Base-by-base conservation (phyloP, 225 moss, liverwort and hornwort genomes). In the Lunularia cruciata region DNA sequence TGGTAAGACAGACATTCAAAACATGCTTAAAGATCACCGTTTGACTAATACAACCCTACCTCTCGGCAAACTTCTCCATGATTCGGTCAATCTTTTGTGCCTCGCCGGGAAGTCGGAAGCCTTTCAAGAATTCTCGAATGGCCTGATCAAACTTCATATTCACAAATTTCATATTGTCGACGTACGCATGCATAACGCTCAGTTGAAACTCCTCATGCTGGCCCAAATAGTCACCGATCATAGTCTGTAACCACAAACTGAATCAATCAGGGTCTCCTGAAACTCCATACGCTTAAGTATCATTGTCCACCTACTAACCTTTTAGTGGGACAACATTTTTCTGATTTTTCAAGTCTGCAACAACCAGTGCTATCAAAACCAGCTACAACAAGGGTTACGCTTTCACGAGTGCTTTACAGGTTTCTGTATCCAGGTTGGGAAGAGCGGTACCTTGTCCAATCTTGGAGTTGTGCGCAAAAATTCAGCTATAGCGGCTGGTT, bases 61-160 rank as follows among this genome's bases (percentile, higher is more conserved):
- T 82, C 81, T 99, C 98, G 38, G 98, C 93, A 81, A 93, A 99
- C 68, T 99, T 99, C 69, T 99, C 98, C 93, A 99, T 99, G 32
- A 99, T 99, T n/a, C 98, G 98, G 81, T 99, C 98, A 73, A 93
- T 99, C 76, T 99, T 93, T 75, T 99, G 98, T 35, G 93, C 93
- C 83, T 99, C 93, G 72, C 98, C 93, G 63, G 98, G 98, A 72
- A 99, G 91, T 40, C 93, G 98, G 74, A 99, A 93, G 14, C 93
- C 98, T 74, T 91, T 91, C 9, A 99, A 82, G 55, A 93, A 93
- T 65, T 86, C 86, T 43, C 93, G 83, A 66, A 99, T 91, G 28
- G 98, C 91, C 57, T 84, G 84, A 66, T 99, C 98, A 67, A 99
- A 99, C 82, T 93, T 99, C 70, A 89, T 77, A 33, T 71, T 88